These are phyloP conservation scores for Diaporthe citriasiana DNA, from an alignment of 2,329 filamentous ascomycete species.

Conservation along the genomic window DNA sequence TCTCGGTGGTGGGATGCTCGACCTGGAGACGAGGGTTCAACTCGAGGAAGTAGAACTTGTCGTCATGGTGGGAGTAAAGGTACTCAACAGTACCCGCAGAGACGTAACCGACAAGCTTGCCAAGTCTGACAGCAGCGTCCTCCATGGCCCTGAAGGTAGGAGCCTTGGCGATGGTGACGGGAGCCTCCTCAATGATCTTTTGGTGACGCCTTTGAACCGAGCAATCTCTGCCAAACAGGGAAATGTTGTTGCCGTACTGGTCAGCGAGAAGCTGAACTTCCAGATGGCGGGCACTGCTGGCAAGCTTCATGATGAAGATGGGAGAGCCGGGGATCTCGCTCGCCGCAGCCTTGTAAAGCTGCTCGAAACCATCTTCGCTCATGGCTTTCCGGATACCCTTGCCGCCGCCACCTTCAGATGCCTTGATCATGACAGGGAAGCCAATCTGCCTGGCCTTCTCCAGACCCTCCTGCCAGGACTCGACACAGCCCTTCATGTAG, in stretches of 20 bases:
- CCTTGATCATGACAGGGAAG: conserved; percentile 99
- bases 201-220: conserved; percentile 98
- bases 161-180: conserved; percentile 93
- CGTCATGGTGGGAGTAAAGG: conserved; percentile 96
- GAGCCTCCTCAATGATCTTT: conserved; percentile 99
- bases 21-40: conserved; percentile 99
- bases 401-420: conserved; percentile 98
- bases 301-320: conserved; percentile 99
- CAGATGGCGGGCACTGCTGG: conserved; percentile 94
- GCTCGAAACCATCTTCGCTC: conserved; percentile 85
- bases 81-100: conserved; percentile 99
- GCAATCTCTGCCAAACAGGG: conserved; percentile 97
- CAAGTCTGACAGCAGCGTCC: conserved; percentile 93
- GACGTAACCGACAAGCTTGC: conserved; percentile 95
- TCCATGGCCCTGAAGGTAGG: conserved; percentile 97
- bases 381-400: conserved; percentile 99
- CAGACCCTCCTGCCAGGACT: conserved; percentile 90
- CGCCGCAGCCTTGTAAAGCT: conserved; percentile 93
- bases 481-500: conserved; percentile 92
- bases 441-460: conserved; percentile 89
- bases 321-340: conserved; percentile 98
- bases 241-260: conserved; percentile 99
- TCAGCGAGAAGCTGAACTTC: conserved; percentile 98
- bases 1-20: conserved; percentile 99
- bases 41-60: conserved; percentile 99